A percentile compares a stretch with the other conserved stretches of the same genome.
Evolutionary conservation across 2,329 filamentous ascomycete genomes (phyloP).

Genomic region (Arthrobotrys iridis): DNA sequence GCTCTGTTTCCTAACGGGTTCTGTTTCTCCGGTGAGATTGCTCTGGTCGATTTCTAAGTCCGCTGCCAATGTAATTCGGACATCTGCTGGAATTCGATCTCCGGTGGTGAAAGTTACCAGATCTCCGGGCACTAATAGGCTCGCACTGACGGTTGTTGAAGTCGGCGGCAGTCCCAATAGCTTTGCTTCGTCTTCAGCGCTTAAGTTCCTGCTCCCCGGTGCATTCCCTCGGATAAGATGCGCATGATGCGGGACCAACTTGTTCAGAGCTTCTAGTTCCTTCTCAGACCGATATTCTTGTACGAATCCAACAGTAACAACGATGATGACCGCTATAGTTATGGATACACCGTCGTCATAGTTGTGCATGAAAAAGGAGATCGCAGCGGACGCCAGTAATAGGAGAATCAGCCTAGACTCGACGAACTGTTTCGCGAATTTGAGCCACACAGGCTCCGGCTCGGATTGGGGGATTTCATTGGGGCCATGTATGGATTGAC

Average conservation of each 20-base stretch:
- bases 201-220: constrained; percentile 59
- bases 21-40: constrained; percentile 95
- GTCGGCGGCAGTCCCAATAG: constrained; percentile 62
- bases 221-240: constrained; percentile 82
- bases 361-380: constrained; percentile 91
- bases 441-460: constrained; percentile 91
- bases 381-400: constrained; percentile 85
- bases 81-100: constrained; percentile 94
- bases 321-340: constrained; percentile 93
- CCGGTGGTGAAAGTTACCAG: constrained; percentile 93
- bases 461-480: constrained; percentile 96
- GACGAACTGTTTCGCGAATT: constrained; percentile 95
- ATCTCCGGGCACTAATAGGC: constrained; percentile 89
- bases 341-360: constrained; percentile 96
- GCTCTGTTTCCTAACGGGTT: constrained; percentile 80
- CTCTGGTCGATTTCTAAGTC: constrained; percentile 96
- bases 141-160: constrained; percentile 85
- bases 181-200: constrained; percentile 55
- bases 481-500: constrained; percentile 81
- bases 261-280: constrained; percentile 92
- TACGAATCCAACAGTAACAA: constrained; percentile 93
- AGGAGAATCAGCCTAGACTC: constrained; percentile 87
- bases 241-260: constrained; percentile 92
- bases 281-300: constrained; percentile 98
- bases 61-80: constrained; percentile 88